Conservation (phyloP, 805 yeast genomes). For the Yarrowia hollandica region DNA sequence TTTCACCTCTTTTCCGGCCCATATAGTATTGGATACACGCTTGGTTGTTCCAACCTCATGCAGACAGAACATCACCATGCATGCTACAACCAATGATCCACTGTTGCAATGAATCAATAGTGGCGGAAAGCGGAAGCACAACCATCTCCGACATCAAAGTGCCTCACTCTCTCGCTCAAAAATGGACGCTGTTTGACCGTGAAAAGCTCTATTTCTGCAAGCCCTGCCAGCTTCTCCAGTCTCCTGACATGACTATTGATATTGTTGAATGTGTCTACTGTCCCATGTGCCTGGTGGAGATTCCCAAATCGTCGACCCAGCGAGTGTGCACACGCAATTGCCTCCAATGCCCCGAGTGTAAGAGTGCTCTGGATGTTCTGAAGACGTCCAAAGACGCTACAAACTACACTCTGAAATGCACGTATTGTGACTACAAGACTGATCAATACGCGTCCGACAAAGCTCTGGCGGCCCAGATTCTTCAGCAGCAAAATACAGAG, state of each 20-base stretch:
- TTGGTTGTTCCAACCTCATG: too few relatives aligned
- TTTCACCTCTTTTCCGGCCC: too few relatives aligned
- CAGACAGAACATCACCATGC: too few relatives aligned
- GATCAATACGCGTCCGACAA: slow-evolving; percentile 4
- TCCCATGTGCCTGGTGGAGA: slow-evolving; percentile 22
- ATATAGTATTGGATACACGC: too few relatives aligned
- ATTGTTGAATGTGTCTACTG: slow-evolving; percentile 25
- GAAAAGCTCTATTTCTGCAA: slow-evolving; percentile 25
- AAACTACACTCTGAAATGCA: background rate
- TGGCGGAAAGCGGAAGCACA: slow-evolving; percentile 17
- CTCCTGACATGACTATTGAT: slow-evolving; percentile 16
- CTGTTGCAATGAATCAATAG: slow-evolving; percentile 23
- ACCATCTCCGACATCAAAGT: slow-evolving; percentile 6
- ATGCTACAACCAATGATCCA: slow-evolving; percentile 8
- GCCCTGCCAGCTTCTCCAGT: slow-evolving; percentile 8
- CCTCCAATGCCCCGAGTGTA: slow-evolving; percentile 20
- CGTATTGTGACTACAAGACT: slow-evolving; percentile 4
- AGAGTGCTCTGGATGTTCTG: slow-evolving; percentile 11
- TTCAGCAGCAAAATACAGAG: background rate
- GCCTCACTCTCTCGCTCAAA: slow-evolving; percentile 17
- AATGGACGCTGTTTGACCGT: slow-evolving; percentile 4
- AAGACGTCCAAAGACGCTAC: slow-evolving; percentile 8
- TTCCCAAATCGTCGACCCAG: slow-evolving; percentile 17
- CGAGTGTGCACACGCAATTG: slow-evolving; percentile 20
- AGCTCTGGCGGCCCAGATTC: slow-evolving; percentile 7